phyloP scores from a whole-genome alignment of 2,329 filamentous ascomycete species.

The Plenodomus lindquistii region DNA sequence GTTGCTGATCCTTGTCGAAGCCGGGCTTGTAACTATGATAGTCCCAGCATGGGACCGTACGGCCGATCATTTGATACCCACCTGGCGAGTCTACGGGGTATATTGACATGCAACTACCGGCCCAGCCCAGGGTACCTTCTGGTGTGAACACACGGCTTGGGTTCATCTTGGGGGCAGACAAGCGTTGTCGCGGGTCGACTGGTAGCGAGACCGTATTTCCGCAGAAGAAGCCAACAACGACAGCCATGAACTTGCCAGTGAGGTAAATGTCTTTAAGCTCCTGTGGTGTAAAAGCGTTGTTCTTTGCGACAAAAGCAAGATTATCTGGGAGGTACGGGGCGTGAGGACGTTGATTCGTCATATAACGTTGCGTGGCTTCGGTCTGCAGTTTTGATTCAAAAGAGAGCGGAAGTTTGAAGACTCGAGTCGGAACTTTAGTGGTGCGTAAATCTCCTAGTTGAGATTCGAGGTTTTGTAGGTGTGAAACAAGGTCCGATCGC shows the following conservation, averaged over 20 bases:
- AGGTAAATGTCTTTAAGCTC: conserved; percentile 58
- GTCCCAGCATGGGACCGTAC: conserved; percentile 59
- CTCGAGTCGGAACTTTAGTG: conserved; percentile 48
- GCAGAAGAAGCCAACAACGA: conserved; percentile 60
- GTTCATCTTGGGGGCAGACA: conserved; percentile 61
- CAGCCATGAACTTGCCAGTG: conserved; percentile 55
- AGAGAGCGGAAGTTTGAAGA: conserved; percentile 49
- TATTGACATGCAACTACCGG: conserved; percentile 58
- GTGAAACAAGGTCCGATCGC: conserved; percentile 41
- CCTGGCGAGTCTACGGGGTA: conserved; percentile 62
- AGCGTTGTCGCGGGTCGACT: conserved; percentile 57
- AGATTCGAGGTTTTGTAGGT: conserved; percentile 48
- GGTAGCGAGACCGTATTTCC: conserved; percentile 58
- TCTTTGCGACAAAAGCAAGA: conserved; percentile 60
- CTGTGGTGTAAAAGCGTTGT: conserved; percentile 56
- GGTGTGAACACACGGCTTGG: conserved; percentile 61
- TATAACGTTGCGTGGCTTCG: conserved; percentile 63
- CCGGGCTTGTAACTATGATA: conserved; percentile 57
- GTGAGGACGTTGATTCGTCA: conserved; percentile 63
- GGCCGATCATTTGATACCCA: conserved; percentile 59
- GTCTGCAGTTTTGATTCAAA: conserved; percentile 50
- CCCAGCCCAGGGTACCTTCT: conserved; percentile 60
- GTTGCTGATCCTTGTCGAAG: conserved; percentile 47
- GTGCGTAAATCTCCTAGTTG: conserved; percentile 48
- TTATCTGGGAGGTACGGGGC: conserved; percentile 67